phyloP scores from a whole-genome alignment of 2,329 filamentous ascomycete genomes.

The Ustilaginoidea virens region DNA sequence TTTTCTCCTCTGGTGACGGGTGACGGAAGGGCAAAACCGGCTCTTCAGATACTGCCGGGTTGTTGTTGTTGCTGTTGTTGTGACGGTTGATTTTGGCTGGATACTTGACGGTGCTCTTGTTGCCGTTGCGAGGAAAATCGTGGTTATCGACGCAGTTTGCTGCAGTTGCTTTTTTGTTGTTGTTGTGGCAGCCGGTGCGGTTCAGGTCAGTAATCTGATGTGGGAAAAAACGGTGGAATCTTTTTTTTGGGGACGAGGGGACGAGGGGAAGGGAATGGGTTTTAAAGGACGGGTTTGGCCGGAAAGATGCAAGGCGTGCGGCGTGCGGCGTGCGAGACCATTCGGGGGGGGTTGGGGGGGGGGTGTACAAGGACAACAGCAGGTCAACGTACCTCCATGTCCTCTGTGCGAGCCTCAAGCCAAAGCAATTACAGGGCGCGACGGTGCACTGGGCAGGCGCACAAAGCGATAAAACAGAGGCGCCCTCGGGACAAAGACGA shows the following conservation, averaged over 20 bases:
- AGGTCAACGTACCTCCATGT: too few species aligned
- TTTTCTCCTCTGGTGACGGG: background rate
- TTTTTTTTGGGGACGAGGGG: slow-evolving; percentile 9
- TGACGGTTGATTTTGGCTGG: background rate
- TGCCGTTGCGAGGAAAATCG: too few species aligned
- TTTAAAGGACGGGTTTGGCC: slow-evolving; percentile 19
- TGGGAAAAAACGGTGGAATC: slow-evolving; percentile 8
- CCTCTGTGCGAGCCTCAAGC: slow-evolving; percentile 2
- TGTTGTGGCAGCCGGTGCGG: slow-evolving; percentile 1
- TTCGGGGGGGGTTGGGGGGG: slow-evolving; percentile 4
- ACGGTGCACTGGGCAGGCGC: slow-evolving; percentile 3
- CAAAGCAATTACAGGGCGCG: slow-evolving; percentile 1
- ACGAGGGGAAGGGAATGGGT: slow-evolving; percentile 11
- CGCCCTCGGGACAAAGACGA: slow-evolving; percentile 1
- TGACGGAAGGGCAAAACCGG: background rate
- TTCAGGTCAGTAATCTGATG: slow-evolving; percentile 4
- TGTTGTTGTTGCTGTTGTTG: too few species aligned
- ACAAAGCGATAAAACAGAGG: slow-evolving; percentile 5
- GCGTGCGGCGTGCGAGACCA: too few species aligned
- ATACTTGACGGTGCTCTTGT: background rate
- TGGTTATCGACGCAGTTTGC: too few species aligned
- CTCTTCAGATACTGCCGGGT: too few species aligned
- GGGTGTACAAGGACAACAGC: slow-evolving; percentile 7
- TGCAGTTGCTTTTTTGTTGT: too few species aligned
- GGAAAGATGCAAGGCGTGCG: too few species aligned